Conservation (phyloP, 495 filamentous ascomycete genomes). For the Bacidia rubella region DNA sequence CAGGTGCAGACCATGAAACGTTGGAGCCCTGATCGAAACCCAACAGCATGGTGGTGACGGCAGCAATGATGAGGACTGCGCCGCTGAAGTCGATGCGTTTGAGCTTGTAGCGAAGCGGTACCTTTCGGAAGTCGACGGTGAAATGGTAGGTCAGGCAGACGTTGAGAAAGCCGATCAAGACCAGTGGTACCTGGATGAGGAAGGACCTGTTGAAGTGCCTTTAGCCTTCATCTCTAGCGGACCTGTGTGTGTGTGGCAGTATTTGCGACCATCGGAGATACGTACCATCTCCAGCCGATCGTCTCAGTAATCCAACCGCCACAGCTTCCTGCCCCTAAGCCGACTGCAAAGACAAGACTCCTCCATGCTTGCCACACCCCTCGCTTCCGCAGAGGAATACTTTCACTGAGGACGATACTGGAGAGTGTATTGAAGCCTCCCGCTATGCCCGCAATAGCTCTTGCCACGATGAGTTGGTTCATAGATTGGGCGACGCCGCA, state of each 20-base stretch:
- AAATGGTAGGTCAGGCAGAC: not conserved
- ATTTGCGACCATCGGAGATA: not conserved
- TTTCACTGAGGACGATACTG: not conserved
- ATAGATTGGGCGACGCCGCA: slow-evolving; percentile 37
- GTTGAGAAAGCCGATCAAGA: not conserved
- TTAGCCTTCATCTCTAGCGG: not conserved
- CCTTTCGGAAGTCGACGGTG: slow-evolving; percentile 9
- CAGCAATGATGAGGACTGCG: slow-evolving; percentile 2
- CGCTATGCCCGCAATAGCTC: slow-evolving; percentile 41
- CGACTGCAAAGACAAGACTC: slow-evolving; percentile 3
- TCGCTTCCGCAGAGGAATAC: slow-evolving; percentile 1
- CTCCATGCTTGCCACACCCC: slow-evolving; percentile 3
- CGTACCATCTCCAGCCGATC: slow-evolving; percentile 5
- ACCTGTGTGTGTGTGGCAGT: too few species aligned
- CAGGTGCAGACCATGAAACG: not conserved
- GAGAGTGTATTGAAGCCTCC: slow-evolving; percentile 25
- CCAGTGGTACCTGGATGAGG: slow-evolving; percentile 4
- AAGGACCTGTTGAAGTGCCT: slow-evolving; percentile 3
- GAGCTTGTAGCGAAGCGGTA: slow-evolving; percentile 5
- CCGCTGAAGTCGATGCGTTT: slow-evolving; percentile 2
- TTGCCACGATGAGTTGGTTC: slow-evolving; percentile 40
- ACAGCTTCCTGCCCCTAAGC: slow-evolving; percentile 3
- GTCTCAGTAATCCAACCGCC: slow-evolving; percentile 3
- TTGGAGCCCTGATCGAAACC: slow-evolving; percentile 1
- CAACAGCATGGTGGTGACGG: not conserved